Evolutionary conservation across 176 grass and related monocot genomes (phyloP).

Genomic region (Saccharum spontaneum): DNA sequence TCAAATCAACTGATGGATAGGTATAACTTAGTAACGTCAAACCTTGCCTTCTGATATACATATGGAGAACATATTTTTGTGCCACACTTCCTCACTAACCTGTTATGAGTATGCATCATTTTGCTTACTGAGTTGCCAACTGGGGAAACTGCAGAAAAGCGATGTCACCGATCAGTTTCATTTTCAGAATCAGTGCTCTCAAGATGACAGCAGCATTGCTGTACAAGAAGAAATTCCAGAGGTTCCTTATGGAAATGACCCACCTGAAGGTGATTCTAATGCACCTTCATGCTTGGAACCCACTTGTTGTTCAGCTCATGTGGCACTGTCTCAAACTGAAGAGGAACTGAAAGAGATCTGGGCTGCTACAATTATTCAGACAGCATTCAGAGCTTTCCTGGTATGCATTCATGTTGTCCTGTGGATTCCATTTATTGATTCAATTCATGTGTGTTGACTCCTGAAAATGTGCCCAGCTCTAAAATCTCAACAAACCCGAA

Average conservation of each 20-base stretch:
- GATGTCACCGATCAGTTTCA: constrained; percentile 21
- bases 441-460: neutral
- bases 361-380: constrained; percentile 89
- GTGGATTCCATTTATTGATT: constrained; percentile 8
- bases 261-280: constrained; percentile 34
- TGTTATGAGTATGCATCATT: neutral
- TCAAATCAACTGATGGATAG: neutral
- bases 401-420: constrained; percentile 49
- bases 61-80: neutral
- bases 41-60: neutral
- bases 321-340: constrained; percentile 50
- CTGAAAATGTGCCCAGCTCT: neutral
- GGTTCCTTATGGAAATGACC: constrained; percentile 38
- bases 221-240: constrained; percentile 41
- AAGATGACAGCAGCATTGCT: constrained; percentile 22
- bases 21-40: neutral
- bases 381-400: constrained; percentile 81
- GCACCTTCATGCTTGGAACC: constrained; percentile 39
- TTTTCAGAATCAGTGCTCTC: constrained; percentile 35
- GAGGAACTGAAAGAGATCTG: constrained; percentile 49
- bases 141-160: constrained; percentile 47
- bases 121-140: neutral
- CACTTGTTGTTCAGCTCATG: constrained; percentile 33
- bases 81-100: neutral
- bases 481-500: neutral